A percentile compares a stretch with the other conserved stretches of the same genome.
phyloP scores from a whole-genome alignment of 192 early-diverging fungal genomes.

The Rhizoclosmatium globosum region DNA sequence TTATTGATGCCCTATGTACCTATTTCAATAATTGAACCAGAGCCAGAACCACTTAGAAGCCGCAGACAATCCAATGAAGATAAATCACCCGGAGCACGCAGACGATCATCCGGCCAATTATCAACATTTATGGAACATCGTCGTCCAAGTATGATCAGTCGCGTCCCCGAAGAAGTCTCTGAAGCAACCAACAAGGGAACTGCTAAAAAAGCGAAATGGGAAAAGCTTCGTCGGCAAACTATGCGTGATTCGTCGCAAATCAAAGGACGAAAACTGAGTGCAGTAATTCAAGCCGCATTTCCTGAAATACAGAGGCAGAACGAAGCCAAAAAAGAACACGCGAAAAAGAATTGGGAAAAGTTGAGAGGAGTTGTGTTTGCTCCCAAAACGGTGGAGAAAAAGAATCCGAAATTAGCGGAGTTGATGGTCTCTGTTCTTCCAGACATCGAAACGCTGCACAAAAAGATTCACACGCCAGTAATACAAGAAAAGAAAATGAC shows the following conservation, averaged over 20 bases:
- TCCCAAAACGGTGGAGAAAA: neutral
- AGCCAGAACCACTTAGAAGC: too few relatives aligned
- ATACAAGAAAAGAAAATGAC: neutral
- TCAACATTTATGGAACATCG: neutral
- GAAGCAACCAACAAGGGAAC: neutral
- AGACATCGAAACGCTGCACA: constrained; percentile 4
- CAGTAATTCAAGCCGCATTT: neutral
- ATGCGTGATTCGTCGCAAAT: neutral
- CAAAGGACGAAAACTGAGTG: neutral
- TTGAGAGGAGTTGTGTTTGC: constrained; percentile 11
- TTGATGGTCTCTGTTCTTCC: constrained; percentile 1
- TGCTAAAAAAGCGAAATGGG: neutral
- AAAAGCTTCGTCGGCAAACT: neutral
- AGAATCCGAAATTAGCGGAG: neutral
- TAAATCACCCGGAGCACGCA: neutral
- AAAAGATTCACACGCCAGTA: neutral
- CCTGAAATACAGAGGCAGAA: neutral
- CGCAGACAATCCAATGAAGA: neutral
- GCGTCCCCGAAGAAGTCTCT: neutral
- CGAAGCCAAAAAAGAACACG: neutral
- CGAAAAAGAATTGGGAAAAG: constrained; percentile 15
- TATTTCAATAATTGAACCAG: neutral
- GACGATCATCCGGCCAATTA: neutral
- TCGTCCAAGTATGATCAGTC: neutral
- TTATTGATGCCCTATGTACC: neutral